phyloP scores from a whole-genome alignment of 169 alveolate genomes.

The Neospora caninum region DNA sequence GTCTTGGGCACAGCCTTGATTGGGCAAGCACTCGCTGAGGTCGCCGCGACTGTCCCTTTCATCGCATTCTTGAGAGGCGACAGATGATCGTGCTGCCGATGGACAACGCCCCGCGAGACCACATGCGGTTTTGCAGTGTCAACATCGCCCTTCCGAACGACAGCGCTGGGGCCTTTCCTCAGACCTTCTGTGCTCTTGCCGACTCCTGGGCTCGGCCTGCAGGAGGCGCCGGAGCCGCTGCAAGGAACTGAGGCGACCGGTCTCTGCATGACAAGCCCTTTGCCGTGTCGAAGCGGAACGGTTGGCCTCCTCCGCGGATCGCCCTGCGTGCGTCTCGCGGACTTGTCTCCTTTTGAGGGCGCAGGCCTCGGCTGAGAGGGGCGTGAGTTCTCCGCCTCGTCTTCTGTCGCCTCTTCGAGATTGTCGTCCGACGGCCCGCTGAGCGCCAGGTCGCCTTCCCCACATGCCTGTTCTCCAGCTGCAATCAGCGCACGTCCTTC shows the following conservation, averaged over 20 bases:
- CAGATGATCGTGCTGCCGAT: background rate
- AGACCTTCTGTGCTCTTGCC: background rate
- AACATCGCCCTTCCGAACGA: background rate
- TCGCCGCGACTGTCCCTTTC: background rate
- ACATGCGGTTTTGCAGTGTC: background rate
- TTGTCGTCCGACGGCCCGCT: background rate
- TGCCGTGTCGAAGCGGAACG: background rate
- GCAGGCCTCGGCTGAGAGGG: no score
- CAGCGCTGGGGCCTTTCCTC: background rate
- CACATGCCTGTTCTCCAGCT: background rate
- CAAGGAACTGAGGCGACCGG: background rate
- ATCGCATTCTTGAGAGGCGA: background rate
- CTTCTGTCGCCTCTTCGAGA: background rate
- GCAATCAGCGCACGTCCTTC: background rate
- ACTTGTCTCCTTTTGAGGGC: no score
- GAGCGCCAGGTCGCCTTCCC: background rate
- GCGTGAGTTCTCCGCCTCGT: background rate
- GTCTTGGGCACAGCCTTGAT: no score
- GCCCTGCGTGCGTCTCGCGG: no score
- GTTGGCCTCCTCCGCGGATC: background rate
- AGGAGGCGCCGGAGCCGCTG: background rate
- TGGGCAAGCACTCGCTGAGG: no score
- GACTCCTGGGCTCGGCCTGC: background rate
- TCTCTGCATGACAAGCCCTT: background rate
- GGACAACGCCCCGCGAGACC: background rate